Evolutionary conservation across 1,284 basidiomycete species (phyloP), one percentile per base, ranked within the genome.

Genomic region (Papiliotrema fonsecae): DNA sequence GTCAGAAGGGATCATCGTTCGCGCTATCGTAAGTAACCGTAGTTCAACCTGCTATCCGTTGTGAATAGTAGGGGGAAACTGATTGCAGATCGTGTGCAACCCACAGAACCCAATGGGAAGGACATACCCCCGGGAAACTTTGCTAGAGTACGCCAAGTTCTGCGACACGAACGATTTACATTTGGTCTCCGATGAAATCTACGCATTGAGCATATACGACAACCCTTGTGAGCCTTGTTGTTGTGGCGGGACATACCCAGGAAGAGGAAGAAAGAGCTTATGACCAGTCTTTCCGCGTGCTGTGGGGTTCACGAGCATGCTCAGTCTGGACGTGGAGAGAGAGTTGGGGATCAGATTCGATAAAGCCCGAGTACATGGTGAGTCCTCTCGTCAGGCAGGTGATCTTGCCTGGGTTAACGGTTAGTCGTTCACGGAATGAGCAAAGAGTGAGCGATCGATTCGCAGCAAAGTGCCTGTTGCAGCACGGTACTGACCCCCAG

Each of bases 111-210:
- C 75, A 1, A 61, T 74, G 0, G 75, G 71, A n/a, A 51, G 66
- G 42, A 67, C 70, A 11, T 69, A 76, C 52, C 51, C 71, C 3
- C 67, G 68, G 13, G 66, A 72, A 19, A 73, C 72, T 1, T 62
- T 77, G 1, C 55, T 76, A 7, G 74, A 61, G 9, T 77, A 76
- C 51, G 67, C 65, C 34, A 59, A 57, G 4, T 75, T 77, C 52
- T 76, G 75, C 46, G 69, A 77, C 50, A 63, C 70, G 49, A 68
- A 69, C 48, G 69, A 75, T 52, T 54, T 77, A 6, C 75, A 73
- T 49, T 62, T 76, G 19, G 67, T 77, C n/a, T 65, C 60, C 2
- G 75, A 76, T 55, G 74, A 76, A 59, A 76, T 77, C 37, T 77
- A 77, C 59, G 73, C 69, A 16, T 54, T 76, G 55, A 73, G 70